Conservation (phyloP, 2,329 filamentous ascomycete genomes). For the Didymella lethalis region DNA sequence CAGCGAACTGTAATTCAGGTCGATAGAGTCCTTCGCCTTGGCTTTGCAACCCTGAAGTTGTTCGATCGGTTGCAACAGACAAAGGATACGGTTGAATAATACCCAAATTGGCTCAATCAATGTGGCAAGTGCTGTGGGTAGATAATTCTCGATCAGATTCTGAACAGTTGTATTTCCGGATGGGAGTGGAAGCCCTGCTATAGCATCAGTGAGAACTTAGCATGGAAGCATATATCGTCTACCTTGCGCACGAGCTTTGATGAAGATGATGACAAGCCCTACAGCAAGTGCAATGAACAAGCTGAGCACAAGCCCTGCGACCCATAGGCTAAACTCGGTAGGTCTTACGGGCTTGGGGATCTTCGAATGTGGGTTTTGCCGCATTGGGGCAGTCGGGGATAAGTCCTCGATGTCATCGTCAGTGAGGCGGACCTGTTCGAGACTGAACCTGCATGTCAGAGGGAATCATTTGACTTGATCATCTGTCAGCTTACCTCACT, state of each 20-base stretch:
- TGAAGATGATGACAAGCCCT: constrained; percentile 27
- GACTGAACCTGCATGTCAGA: no score
- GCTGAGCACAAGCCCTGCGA: constrained; percentile 26
- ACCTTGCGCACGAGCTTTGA: constrained; percentile 36
- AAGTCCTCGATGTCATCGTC: no score
- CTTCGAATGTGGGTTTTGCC: neutral
- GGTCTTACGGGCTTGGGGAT: constrained; percentile 36
- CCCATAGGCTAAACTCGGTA: constrained; percentile 30
- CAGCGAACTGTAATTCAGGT: constrained; percentile 62
- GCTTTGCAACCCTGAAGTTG: constrained; percentile 57
- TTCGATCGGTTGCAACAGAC: constrained; percentile 63
- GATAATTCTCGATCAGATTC: constrained; percentile 58
- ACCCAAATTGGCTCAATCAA: constrained; percentile 66
- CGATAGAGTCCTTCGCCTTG: constrained; percentile 38
- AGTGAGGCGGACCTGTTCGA: no score
- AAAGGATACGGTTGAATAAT: constrained; percentile 62
- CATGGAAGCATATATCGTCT: no score
- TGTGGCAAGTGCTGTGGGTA: constrained; percentile 64
- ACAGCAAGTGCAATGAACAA: constrained; percentile 26
- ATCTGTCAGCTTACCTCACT: no score
- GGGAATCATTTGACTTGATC: no score
- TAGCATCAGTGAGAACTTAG: no score
- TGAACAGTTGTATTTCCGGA: constrained; percentile 16
- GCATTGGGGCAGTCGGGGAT: no score
- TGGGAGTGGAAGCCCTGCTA: no score